phyloP scores from a whole-genome alignment of 2,329 filamentous ascomycete species.

The Myriosclerotinia curreyana region DNA sequence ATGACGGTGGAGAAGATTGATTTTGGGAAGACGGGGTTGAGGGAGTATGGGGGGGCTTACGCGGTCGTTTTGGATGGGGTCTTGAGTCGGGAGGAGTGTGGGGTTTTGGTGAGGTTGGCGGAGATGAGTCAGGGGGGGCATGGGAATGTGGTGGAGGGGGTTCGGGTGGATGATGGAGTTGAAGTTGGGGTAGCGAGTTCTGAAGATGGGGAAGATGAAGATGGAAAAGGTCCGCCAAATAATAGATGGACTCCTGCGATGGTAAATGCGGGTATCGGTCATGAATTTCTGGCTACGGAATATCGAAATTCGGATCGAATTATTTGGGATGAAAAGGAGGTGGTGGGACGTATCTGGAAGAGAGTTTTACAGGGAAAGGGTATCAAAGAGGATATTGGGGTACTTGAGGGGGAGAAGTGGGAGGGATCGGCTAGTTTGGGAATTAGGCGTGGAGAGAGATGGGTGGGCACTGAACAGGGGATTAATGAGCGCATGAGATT shows the following conservation, averaged over 20 bases:
- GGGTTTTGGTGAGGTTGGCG: conserved; percentile 1
- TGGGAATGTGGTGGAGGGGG: background rate
- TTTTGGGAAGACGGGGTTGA: conserved; percentile 50
- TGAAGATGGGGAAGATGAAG: background rate
- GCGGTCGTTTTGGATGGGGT: conserved; percentile 57
- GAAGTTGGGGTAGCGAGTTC: background rate
- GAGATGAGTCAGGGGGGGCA: conserved; percentile 19
- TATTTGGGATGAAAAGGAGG: conserved; percentile 64
- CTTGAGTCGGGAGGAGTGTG: conserved; percentile 11
- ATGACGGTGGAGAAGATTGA: conserved; percentile 49
- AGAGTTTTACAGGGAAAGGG: conserved; percentile 51
- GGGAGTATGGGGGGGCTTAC: conserved; percentile 52
- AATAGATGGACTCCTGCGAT: conserved; percentile 17
- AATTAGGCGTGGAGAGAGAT: conserved; percentile 27
- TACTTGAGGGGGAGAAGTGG: conserved; percentile 37
- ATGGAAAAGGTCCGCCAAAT: background rate
- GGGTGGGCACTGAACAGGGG: conserved; percentile 37
- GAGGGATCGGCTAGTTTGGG: conserved; percentile 40
- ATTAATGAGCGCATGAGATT: conserved; percentile 75
- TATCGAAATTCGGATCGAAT: conserved; percentile 72
- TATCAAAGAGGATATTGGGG: conserved; percentile 43
- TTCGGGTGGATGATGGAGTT: background rate
- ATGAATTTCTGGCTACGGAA: conserved; percentile 54
- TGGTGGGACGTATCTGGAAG: conserved; percentile 62
- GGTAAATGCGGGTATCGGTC: conserved; percentile 52